Conservation (phyloP, 2,329 filamentous ascomycete genomes). For the Arachnomyces sp. region DNA sequence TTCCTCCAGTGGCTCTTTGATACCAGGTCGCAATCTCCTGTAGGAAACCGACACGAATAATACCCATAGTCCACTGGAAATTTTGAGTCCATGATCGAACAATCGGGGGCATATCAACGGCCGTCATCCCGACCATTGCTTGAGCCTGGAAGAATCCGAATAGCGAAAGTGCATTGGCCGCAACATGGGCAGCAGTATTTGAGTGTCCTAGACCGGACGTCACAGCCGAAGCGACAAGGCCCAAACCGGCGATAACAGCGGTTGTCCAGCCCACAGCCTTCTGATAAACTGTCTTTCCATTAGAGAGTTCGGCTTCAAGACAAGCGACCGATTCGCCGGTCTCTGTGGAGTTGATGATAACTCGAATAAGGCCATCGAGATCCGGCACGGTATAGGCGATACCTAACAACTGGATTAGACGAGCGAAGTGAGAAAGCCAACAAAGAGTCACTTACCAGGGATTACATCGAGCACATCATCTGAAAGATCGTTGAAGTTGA, state of each 20-base stretch:
- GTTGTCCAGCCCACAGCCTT: conserved; percentile 83
- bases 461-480: conserved; percentile 55
- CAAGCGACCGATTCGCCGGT: conserved; percentile 66
- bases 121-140: conserved; percentile 79
- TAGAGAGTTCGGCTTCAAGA: conserved; percentile 79
- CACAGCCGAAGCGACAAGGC: conserved; percentile 75
- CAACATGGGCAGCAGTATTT: conserved; percentile 90
- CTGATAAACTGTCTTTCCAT: conserved; percentile 86
- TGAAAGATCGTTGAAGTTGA: conserved; percentile 56
- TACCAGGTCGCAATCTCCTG: conserved; percentile 92
- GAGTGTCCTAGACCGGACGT: conserved; percentile 86
- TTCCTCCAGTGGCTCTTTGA: conserved; percentile 84
- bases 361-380: conserved; percentile 74
- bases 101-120: conserved; percentile 74
- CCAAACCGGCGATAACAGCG: conserved; percentile 77
- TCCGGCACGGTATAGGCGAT: conserved; percentile 88
- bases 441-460: conserved; percentile 47
- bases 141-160: conserved; percentile 93
- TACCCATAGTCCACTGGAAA: conserved; percentile 97
- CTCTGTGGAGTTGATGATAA: conserved; percentile 68
- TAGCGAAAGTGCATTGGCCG: conserved; percentile 86
- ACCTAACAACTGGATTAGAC: conserved; percentile 31
- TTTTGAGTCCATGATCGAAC: conserved; percentile 93
- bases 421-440: not conserved
- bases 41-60: conserved; percentile 80